A percentile compares a stretch with the other conserved stretches of the same genome.
Evolutionary conservation across 805 yeast species (phyloP).

Genomic region (Wickerhamiella sorbophila): DNA sequence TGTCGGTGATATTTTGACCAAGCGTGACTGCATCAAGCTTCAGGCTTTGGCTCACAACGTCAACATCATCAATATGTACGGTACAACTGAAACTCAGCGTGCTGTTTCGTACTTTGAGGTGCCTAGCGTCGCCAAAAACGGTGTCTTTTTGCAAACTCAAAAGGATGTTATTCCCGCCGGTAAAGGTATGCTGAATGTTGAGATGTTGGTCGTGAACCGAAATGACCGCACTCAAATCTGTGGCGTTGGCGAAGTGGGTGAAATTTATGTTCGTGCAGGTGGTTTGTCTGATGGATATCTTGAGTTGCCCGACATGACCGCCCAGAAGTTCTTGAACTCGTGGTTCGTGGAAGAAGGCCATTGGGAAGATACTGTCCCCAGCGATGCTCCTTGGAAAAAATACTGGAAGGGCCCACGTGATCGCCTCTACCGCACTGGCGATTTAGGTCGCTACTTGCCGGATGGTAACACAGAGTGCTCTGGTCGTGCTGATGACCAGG

Average conservation of each 20-base stretch:
- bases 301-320: constrained; percentile 76
- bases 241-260: constrained; percentile 99
- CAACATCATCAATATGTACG: constrained; percentile 91
- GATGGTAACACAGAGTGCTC: constrained; percentile 97
- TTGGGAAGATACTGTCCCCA: constrained; percentile 34
- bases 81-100: constrained; percentile 98
- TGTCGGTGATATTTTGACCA: constrained; percentile 94
- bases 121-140: constrained; percentile 52
- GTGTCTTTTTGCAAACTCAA: constrained; percentile 61
- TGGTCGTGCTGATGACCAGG: constrained; percentile 98
- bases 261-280: constrained; percentile 94
- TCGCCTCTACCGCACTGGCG: constrained; percentile 93
- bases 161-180: constrained; percentile 99
- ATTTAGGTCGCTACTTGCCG: constrained; percentile 88
- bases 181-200: constrained; percentile 92
- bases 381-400: constrained; percentile 51
- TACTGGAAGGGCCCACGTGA: constrained; percentile 92
- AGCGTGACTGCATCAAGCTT: constrained; percentile 87
- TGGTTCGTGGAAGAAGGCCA: constrained; percentile 68
- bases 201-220: constrained; percentile 83
- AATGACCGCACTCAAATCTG: constrained; percentile 78
- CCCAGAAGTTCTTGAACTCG: constrained; percentile 72
- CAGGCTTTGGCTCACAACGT: constrained; percentile 88
- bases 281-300: constrained; percentile 96
- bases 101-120: constrained; percentile 93